phyloP scores from a whole-genome alignment of 108 stramenopile genomes.

The Epithemia pelagica region DNA sequence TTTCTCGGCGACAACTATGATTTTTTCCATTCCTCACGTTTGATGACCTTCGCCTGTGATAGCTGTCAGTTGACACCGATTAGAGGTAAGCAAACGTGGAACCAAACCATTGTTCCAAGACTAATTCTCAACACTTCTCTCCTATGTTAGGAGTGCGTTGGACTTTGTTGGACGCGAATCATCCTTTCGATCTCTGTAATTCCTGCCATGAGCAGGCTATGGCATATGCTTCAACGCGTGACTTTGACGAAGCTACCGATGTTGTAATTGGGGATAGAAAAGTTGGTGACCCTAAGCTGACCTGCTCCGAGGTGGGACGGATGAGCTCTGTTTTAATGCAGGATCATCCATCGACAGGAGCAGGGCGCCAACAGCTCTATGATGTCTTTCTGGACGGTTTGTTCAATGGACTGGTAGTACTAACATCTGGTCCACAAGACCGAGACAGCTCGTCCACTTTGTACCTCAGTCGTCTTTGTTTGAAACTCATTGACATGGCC shows the following conservation, averaged over 20 bases:
- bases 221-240: constrained; percentile 36
- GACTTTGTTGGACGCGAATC: neutral
- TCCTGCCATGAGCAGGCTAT: constrained; percentile 41
- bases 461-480: neutral
- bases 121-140: too few relatives aligned
- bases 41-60: constrained; percentile 62
- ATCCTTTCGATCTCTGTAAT: constrained; percentile 36
- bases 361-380: neutral
- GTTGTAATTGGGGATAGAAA: constrained; percentile 48
- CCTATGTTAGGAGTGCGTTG: neutral
- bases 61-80: constrained; percentile 63
- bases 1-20: constrained; percentile 11
- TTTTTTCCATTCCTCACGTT: constrained; percentile 12
- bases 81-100: constrained; percentile 10
- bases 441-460: neutral
- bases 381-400: neutral
- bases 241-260: constrained; percentile 15
- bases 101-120: too few relatives aligned
- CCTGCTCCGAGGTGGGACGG: constrained; percentile 53
- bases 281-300: constrained; percentile 26
- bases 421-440: neutral
- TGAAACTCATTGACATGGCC: neutral
- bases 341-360: constrained; percentile 2
- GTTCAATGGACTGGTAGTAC: neutral
- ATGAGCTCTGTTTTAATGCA: constrained; percentile 53